phyloP scores from a whole-genome alignment of 2,329 filamentous ascomycete genomes.

The Drechslerella stenobrocha region DNA sequence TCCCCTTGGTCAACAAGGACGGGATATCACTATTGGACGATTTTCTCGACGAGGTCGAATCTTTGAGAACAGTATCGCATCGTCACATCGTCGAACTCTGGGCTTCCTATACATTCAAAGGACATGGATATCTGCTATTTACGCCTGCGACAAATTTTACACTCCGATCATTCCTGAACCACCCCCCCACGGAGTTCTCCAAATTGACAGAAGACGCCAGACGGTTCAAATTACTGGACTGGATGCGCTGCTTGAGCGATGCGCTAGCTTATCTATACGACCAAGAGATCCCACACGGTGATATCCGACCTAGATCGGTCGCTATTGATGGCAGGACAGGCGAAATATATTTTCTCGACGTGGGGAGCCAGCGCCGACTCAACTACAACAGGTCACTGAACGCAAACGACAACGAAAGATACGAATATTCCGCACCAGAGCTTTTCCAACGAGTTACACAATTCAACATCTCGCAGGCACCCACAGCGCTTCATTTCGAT shows the following conservation, averaged over 20 bases:
- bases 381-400: constrained; percentile 24
- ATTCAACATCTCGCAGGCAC: constrained; percentile 39
- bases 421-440: constrained; percentile 75
- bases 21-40: constrained; percentile 61
- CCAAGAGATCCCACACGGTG: constrained; percentile 66
- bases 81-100: constrained; percentile 72
- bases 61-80: constrained; percentile 65
- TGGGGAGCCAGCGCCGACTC: constrained; percentile 54
- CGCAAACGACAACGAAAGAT: constrained; percentile 56
- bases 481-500: constrained; percentile 36
- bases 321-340: constrained; percentile 66
- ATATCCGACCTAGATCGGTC: constrained; percentile 72
- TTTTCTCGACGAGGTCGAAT: constrained; percentile 66
- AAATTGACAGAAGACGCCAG: constrained; percentile 65
- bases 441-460: constrained; percentile 57
- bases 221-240: constrained; percentile 67
- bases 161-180: constrained; percentile 69
- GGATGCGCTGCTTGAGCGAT: constrained; percentile 73
- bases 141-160: constrained; percentile 69
- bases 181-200: constrained; percentile 66
- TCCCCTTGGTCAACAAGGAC: constrained; percentile 59
- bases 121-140: constrained; percentile 67
- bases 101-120: constrained; percentile 70
- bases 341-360: constrained; percentile 69
- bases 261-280: constrained; percentile 70